A percentile compares a stretch with the other conserved stretches of the same genome.
phyloP scores from a whole-genome alignment of 306 rosid genomes.

The cucumber (Cucumis sativus) region Cucumber_9930_V3 NC_026660.2:24143501-24144000 shows the following conservation, averaged over 20 bases:
- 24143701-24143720: neutral
- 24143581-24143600: too few relatives aligned
- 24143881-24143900: neutral
- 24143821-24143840: neutral
- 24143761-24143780: neutral
- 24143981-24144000: too few relatives aligned
- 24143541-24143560: neutral
- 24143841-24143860: too few relatives aligned
- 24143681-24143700: too few relatives aligned
- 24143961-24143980: too few relatives aligned
- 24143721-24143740: neutral
- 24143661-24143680: too few relatives aligned
- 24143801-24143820: neutral
- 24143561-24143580: neutral
- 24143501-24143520: too few relatives aligned
- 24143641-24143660: too few relatives aligned
- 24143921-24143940: conserved; percentile 88
- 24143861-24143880: neutral
- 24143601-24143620: neutral
- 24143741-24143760: neutral
- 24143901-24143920: conserved; percentile 63
- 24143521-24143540: too few relatives aligned
- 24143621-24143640: neutral
- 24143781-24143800: neutral
- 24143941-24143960: conserved; percentile 27